Base-by-base conservation (phyloP, 2,329 filamentous ascomycete genomes). In the Aspergillus felis region DNA sequence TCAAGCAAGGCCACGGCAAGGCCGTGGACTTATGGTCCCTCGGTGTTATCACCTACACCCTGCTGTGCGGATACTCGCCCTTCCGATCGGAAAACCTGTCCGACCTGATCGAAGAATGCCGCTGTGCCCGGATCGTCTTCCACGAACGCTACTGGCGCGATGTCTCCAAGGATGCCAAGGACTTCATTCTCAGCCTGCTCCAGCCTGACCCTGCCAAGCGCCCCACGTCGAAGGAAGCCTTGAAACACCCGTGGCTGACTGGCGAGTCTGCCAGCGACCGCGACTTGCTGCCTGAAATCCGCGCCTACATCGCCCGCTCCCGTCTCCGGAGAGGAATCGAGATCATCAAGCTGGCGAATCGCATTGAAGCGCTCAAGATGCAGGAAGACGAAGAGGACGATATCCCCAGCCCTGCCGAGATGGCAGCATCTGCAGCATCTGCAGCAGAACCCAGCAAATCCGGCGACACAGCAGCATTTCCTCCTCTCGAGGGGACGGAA, bases 11-110 rank as follows among this genome's bases (percentile, higher is more conserved):
- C 22, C 95, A 99, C 74, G 94, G 94, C 73, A 99, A 97, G 77
- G 91, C 94, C 4, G 94, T 97, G 35, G 94, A 99, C 73, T 96
- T 99, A 91, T 99, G 94, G 94, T 97, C 94, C 3, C 84, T 99
- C 77, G 94, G 94, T 61, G 94, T 99, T 69, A 99, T 99, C 70
- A 97, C 94, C 46, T 99, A 99, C 78, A 99, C 94, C 17, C 83
- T 99, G 28, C 89, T 99, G 53, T 99, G 95, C 73, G 94, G 94
- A 66, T 99, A 99, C 80, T 97, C 93, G 48, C 94, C 94, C 22
- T 99, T 99, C 84, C 88, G 94, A 65, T 94, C 92, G 61, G 94
- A 99, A 79, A 96, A 90, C 69, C 82, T 99, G 51, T 84, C 89
- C 64, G 94, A 97, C 68, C 82, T 99, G 64, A 95, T 99, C 64